Conservation (phyloP, 805 yeast species). For the Myxozyma melibiosi region DNA sequence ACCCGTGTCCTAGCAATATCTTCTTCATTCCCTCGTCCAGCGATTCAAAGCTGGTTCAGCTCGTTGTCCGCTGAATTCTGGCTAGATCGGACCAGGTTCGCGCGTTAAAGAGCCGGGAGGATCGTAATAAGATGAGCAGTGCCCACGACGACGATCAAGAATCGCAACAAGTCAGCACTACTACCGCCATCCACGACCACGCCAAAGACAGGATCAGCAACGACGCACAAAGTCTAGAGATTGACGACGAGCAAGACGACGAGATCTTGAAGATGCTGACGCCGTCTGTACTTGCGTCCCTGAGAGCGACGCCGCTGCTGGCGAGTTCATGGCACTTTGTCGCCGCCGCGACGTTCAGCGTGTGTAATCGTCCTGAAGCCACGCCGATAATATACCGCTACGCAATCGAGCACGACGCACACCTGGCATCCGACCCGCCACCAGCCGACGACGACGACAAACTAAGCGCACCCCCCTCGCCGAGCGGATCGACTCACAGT, state of each 20-base stretch:
- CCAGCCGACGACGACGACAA: neutral
- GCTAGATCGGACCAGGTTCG: too few species aligned
- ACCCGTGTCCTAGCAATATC: too few species aligned
- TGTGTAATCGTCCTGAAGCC: conserved; percentile 80
- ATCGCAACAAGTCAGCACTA: neutral
- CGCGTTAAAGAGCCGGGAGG: too few species aligned
- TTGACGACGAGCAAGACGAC: neutral
- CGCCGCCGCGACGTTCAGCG: conserved; percentile 80
- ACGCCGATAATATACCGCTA: conserved; percentile 74
- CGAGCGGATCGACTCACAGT: conserved; percentile 2
- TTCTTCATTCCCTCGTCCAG: too few species aligned
- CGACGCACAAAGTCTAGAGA: neutral
- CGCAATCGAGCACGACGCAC: conserved; percentile 48
- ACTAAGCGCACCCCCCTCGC: neutral
- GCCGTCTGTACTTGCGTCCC: conserved; percentile 14
- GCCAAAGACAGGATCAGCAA: neutral
- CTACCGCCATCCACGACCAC: neutral
- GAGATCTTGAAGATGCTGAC: conserved; percentile 14
- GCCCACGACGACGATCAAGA: neutral
- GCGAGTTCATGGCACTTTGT: conserved; percentile 65
- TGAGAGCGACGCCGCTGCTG: conserved; percentile 24
- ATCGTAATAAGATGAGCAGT: neutral
- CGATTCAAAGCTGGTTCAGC: too few species aligned
- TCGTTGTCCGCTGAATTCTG: too few species aligned
- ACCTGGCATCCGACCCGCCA: neutral